These are phyloP conservation scores for Adansonia grandidieri DNA, from an alignment of 441 rosid genomes.

Conservation along the genomic window DNA sequence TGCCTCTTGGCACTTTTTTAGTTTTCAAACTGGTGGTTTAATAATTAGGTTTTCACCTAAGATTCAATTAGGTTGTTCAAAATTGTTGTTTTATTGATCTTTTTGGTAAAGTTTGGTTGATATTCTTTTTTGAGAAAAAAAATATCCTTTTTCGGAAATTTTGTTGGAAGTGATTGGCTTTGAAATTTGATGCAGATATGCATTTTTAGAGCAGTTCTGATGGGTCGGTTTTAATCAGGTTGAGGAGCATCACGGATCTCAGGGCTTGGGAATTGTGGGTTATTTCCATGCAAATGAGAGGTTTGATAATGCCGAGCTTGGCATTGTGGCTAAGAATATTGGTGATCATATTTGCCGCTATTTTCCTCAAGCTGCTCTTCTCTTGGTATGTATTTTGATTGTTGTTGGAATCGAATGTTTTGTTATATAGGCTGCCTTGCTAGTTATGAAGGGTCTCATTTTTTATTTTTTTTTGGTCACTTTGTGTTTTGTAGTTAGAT, in stretches of 20 bases:
- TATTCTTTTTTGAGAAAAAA: no score
- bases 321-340: slow-evolving; percentile 77
- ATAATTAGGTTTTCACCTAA: background rate
- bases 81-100: background rate
- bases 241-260: slow-evolving; percentile 72
- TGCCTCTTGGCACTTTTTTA: background rate
- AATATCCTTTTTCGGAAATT: no score
- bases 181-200: background rate
- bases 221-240: slow-evolving; percentile 50
- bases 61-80: background rate
- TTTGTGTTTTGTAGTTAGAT: slow-evolving; percentile 62
- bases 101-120: background rate
- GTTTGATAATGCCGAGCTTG: slow-evolving; percentile 73
- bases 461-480: background rate
- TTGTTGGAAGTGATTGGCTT: background rate
- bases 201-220: background rate
- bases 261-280: slow-evolving; percentile 78
- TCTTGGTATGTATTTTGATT: slow-evolving; percentile 57
- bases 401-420: background rate
- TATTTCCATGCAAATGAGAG: slow-evolving; percentile 94
- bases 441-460: slow-evolving; percentile 1
- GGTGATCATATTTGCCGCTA: slow-evolving; percentile 42
- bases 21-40: background rate
- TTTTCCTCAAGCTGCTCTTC: slow-evolving; percentile 40
- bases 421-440: background rate